These are phyloP conservation scores for Houttuynia cordata DNA, from an alignment of 164 flowering plant genomes.

Conservation along the genomic window DNA sequence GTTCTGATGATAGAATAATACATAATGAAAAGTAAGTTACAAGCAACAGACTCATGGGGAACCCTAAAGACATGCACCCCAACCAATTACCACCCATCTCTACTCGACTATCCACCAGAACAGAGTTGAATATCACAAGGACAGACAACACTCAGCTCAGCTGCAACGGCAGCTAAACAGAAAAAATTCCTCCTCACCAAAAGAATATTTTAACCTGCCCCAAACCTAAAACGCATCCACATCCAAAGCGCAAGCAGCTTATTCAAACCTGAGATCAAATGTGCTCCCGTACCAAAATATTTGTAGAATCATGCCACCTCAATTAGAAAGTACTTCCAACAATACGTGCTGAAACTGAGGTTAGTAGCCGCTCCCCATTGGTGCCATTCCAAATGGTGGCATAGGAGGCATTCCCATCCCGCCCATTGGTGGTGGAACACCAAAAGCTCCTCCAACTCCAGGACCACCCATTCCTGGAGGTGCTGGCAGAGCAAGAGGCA, in stretches of 20 bases:
- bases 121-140: background rate
- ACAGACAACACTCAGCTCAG: slow-evolving; percentile 12
- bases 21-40: background rate
- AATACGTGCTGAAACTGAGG: background rate
- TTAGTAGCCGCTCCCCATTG: slow-evolving; percentile 66
- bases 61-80: background rate
- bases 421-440: slow-evolving; percentile 65
- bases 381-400: slow-evolving; percentile 97
- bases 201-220: slow-evolving; percentile 21
- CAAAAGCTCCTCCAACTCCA: slow-evolving; percentile 41
- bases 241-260: background rate
- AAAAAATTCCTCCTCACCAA: slow-evolving; percentile 35
- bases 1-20: background rate
- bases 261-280: slow-evolving; percentile 12
- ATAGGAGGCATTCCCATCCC: slow-evolving; percentile 97
- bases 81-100: background rate
- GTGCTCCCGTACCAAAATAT: slow-evolving; percentile 7
- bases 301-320: slow-evolving; percentile 5
- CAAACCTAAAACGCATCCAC: background rate
- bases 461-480: slow-evolving; percentile 83
- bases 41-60: background rate
- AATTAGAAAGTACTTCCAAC: slow-evolving; percentile 3
- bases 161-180: slow-evolving; percentile 17
- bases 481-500: slow-evolving; percentile 98
- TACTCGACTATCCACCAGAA: background rate